Base-by-base conservation (phyloP, 768 basidiomycete genomes). In the Clavulina sp. region DNA sequence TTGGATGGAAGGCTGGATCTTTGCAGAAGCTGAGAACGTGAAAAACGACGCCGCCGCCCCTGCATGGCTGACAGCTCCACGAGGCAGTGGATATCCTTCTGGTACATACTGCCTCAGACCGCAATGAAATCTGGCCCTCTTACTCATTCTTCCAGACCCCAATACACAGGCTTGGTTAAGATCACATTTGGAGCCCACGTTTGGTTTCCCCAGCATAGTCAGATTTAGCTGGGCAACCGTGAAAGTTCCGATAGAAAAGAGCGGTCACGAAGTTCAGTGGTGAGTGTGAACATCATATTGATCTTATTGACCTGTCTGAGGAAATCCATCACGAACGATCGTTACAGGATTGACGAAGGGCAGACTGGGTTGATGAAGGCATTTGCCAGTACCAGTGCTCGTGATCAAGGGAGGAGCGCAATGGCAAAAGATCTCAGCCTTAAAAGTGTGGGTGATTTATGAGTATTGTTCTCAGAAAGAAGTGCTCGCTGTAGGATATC, bases 211-310 rank as follows among this genome's bases (percentile, higher is more conserved):
- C 0, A 81, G 77, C 18, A 65, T 96, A 34, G 92, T 79, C 2
- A 77, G 95, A 18, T 97, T 97, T 66, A 89, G 85, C 1, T 99
- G 95, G 95, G 79, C 85, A 2, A 95, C 95, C 0, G 78, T 92
- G 55, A 91, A 89, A 61, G 74, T 85, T 1, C 63, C 79, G 2
- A 66, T 99, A 16, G 88, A 93, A 48, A 84, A 84, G 60, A 69
- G 77, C 34, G 93, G 75, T 0, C 81, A 87, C 62, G 59, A 70
- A 1, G 78, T 85, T 7, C 76, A 83, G 68, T 99, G 95, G 93
- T 92, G 33, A 2, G 65, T 58, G 21, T 32, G 7, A 26, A 33
- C 28, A 40, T 34, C 9, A n/a, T 24, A 32, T 41, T 30, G 26
- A 30, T 52, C n/a, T 31, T 19, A 18, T 13, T 29, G 2, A 9